phyloP scores from a whole-genome alignment of 805 yeast species.

The Yarrowia deformans region DNA sequence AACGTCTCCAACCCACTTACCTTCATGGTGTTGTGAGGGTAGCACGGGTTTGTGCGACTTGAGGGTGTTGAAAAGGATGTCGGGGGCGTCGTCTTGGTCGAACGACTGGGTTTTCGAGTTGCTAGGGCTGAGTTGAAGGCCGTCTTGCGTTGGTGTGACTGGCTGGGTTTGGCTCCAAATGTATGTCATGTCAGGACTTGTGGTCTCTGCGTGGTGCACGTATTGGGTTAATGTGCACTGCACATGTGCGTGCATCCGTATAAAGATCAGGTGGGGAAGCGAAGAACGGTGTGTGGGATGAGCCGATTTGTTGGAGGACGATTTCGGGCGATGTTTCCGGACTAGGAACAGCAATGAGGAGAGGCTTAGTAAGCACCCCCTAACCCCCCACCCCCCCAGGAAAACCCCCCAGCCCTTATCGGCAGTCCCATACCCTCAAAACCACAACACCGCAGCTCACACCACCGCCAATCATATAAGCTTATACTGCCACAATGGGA shows the following conservation, averaged over 20 bases:
- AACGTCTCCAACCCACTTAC: constrained; percentile 37
- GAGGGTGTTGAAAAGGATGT: neutral
- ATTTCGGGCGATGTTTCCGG: too few relatives aligned
- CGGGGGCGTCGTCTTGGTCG: too few relatives aligned
- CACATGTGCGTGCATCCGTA: too few relatives aligned
- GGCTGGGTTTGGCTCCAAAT: neutral
- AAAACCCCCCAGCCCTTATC: neutral
- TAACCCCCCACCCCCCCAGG: too few relatives aligned
- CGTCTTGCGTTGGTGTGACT: neutral
- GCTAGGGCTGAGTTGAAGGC: neutral
- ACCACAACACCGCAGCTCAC: too few relatives aligned
- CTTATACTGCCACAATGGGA: constrained; percentile 38
- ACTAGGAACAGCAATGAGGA: too few relatives aligned
- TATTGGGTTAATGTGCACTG: neutral
- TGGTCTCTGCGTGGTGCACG: neutral
- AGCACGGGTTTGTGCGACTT: neutral
- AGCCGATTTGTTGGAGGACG: too few relatives aligned
- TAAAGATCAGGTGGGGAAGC: constrained; percentile 11
- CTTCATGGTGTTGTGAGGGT: constrained; percentile 11
- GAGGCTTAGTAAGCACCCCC: too few relatives aligned
- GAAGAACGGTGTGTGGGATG: too few relatives aligned
- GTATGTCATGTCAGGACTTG: neutral
- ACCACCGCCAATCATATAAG: constrained; percentile 37
- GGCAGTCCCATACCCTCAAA: neutral
- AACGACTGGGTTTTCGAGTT: neutral